Conservation (phyloP, 2,329 filamentous ascomycete species). For the Xylaria sp. region DNA sequence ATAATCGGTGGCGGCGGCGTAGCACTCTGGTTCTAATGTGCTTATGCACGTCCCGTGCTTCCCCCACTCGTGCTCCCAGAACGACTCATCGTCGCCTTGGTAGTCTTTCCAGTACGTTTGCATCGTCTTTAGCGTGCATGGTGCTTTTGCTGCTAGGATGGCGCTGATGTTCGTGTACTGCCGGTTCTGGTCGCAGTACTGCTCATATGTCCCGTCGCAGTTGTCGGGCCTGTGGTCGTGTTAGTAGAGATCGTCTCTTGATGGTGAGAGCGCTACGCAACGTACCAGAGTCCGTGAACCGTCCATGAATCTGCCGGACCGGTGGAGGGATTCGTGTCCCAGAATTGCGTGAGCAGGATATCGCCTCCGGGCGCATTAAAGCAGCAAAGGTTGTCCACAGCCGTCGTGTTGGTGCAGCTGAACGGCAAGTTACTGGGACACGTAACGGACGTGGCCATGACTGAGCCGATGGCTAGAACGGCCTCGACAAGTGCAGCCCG, state of each 20-base stretch:
- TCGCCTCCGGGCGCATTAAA: constrained; percentile 79
- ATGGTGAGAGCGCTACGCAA: not conserved
- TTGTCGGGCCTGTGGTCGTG: constrained; percentile 59
- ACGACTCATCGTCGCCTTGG: constrained; percentile 68
- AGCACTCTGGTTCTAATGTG: constrained; percentile 74
- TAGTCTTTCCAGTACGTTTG: constrained; percentile 76
- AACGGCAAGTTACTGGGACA: constrained; percentile 29
- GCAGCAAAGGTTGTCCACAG: constrained; percentile 71
- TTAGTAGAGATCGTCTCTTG: not conserved
- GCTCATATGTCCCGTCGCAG: constrained; percentile 76
- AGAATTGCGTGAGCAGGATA: constrained; percentile 80
- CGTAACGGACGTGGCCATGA: constrained; percentile 17
- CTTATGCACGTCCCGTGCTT: constrained; percentile 79
- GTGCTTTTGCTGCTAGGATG: constrained; percentile 61
- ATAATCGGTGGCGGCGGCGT: constrained; percentile 62
- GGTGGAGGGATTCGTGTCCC: constrained; percentile 72
- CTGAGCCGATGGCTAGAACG: constrained; percentile 26
- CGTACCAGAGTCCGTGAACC: constrained; percentile 72
- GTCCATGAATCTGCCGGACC: constrained; percentile 78
- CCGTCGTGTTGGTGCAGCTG: constrained; percentile 42
- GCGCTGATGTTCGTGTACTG: constrained; percentile 72
- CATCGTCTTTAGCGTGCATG: constrained; percentile 71
- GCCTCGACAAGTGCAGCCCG: constrained; percentile 23
- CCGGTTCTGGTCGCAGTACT: constrained; percentile 70
- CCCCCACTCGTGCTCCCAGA: constrained; percentile 80